phyloP scores from a whole-genome alignment of 108 stramenopile species.

The Tribonema minus region DNA sequence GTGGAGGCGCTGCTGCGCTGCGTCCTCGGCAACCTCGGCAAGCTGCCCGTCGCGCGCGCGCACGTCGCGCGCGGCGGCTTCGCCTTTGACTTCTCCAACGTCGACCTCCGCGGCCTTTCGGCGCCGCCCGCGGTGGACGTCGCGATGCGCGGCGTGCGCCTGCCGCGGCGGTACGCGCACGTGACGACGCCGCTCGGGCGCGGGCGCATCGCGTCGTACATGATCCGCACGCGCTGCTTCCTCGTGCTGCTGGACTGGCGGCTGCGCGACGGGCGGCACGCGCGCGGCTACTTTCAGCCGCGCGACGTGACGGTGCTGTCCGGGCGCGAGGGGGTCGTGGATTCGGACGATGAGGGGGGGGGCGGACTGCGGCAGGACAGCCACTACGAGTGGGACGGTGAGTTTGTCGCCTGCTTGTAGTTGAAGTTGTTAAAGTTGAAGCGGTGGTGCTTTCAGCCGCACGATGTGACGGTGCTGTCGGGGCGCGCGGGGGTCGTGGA shows the following conservation, averaged over 20 bases:
- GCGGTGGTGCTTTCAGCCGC: too few relatives aligned
- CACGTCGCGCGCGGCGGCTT: slow-evolving; percentile 19
- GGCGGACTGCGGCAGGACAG: too few relatives aligned
- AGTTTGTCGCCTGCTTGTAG: too few relatives aligned
- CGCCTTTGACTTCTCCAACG: slow-evolving; percentile 15
- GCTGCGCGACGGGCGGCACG: slow-evolving; percentile 15
- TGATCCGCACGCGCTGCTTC: slow-evolving; percentile 39
- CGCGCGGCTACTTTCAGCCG: slow-evolving; percentile 35
- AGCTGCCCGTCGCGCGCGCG: slow-evolving; percentile 27
- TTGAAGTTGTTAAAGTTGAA: too few relatives aligned
- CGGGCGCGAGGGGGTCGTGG: too few relatives aligned
- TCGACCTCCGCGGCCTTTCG: slow-evolving; percentile 23
- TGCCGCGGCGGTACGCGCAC: slow-evolving; percentile 10
- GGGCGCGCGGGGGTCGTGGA: too few relatives aligned
- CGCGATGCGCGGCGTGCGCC: slow-evolving; percentile 29
- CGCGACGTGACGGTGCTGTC: too few relatives aligned
- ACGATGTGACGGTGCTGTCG: too few relatives aligned
- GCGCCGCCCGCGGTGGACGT: slow-evolving; percentile 25
- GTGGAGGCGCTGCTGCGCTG: slow-evolving; percentile 26
- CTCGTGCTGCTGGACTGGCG: slow-evolving; percentile 35
- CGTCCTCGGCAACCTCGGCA: slow-evolving; percentile 26
- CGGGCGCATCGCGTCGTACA: slow-evolving; percentile 20
- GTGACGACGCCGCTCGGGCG: slow-evolving; percentile 28
- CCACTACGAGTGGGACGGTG: too few relatives aligned
- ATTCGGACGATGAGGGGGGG: too few relatives aligned